Conservation (phyloP, 441 rosid species). For the Capsella rubella region DNA sequence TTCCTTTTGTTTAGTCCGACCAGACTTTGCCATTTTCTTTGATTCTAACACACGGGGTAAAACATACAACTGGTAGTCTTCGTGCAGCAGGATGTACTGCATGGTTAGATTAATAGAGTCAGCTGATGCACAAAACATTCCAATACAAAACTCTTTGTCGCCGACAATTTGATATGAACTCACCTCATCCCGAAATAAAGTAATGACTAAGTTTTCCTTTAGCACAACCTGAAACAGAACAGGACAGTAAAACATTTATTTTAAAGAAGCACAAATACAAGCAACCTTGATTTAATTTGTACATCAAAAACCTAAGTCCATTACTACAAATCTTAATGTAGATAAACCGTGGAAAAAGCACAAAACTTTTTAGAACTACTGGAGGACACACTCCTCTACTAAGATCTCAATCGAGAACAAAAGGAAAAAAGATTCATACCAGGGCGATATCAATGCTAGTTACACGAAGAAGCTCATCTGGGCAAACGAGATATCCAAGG, state of each 20-base stretch:
- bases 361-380: conserved; percentile 2
- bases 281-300: conserved; percentile 24
- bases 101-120: conserved; percentile 46
- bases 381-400: conserved; percentile 15
- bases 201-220: conserved; percentile 90
- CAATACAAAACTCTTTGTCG: conserved; percentile 20
- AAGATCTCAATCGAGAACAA: conserved; percentile 30
- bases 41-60: conserved; percentile 96
- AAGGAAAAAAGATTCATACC: conserved; percentile 54
- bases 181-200: conserved; percentile 97
- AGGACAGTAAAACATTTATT: conserved; percentile 13
- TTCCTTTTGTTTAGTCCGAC: conserved; percentile 96
- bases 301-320: conserved; percentile 5
- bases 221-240: conserved; percentile 79
- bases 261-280: conserved; percentile 13
- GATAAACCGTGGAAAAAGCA: conserved; percentile 17
- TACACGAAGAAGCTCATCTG: conserved; percentile 99
- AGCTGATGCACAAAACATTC: conserved; percentile 37
- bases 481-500: conserved; percentile 99
- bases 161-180: conserved; percentile 43
- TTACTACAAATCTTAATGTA: neutral
- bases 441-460: conserved; percentile 98
- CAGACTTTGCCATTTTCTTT: conserved; percentile 99
- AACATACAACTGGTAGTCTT: conserved; percentile 95
- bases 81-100: conserved; percentile 91